Evolutionary conservation across 768 basidiomycete species (phyloP).

Genomic region (Cyclocybe aegerita): DNA sequence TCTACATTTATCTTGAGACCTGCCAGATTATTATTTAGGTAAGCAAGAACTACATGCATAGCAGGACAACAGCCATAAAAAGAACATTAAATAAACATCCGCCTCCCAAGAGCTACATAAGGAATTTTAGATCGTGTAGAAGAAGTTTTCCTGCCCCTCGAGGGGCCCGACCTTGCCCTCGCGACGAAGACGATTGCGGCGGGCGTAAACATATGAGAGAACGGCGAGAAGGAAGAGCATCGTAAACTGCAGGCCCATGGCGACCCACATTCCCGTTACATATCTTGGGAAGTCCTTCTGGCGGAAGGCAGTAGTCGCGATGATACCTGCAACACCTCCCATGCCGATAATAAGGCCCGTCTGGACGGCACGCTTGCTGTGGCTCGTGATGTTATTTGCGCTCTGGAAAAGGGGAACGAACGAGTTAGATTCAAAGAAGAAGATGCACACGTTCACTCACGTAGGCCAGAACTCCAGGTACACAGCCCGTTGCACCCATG

Average conservation of each 20-base stretch:
- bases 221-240: conserved; percentile 15
- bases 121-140: conserved; percentile 15
- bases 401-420: conserved; percentile 16
- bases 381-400: conserved; percentile 35
- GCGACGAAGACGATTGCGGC: conserved; percentile 16
- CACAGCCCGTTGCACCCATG: conserved; percentile 32
- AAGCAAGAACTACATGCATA: too few relatives aligned
- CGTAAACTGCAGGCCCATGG: conserved; percentile 19
- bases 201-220: conserved; percentile 14
- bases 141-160: conserved; percentile 19
- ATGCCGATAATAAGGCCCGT: conserved; percentile 33
- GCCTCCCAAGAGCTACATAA: too few relatives aligned
- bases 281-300: conserved; percentile 32
- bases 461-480: conserved; percentile 38
- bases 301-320: conserved; percentile 38
- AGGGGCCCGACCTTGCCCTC: conserved; percentile 18
- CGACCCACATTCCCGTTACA: conserved; percentile 21
- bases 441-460: conserved; percentile 20
- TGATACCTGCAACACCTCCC: conserved; percentile 39
- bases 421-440: background rate
- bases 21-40: too few relatives aligned
- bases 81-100: too few relatives aligned
- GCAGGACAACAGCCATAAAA: too few relatives aligned
- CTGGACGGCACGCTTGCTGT: conserved; percentile 38
- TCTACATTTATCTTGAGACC: too few relatives aligned